phyloP scores from a whole-genome alignment of 306 rosid genomes.

The Vicia faba region DNA sequence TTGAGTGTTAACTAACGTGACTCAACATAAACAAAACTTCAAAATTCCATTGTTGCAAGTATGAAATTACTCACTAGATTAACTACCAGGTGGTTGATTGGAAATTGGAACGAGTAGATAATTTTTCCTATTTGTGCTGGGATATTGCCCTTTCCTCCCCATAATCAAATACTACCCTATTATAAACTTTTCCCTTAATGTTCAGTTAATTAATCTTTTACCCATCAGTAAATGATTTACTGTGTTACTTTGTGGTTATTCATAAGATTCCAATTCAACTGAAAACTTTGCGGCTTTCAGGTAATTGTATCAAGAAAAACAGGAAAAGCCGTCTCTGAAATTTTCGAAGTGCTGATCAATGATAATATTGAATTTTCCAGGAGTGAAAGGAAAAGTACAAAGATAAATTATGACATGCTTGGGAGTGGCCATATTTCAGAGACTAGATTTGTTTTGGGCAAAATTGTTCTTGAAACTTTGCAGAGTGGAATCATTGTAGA shows the following conservation, averaged over 20 bases:
- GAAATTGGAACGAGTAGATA: conserved; percentile 24
- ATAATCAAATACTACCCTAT: conserved; percentile 11
- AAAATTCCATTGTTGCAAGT: not conserved
- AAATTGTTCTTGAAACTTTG: conserved; percentile 76
- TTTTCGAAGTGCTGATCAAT: conserved; percentile 53
- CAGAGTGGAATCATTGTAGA: conserved; percentile 41
- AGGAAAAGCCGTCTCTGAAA: conserved; percentile 47
- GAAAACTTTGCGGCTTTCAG: conserved; percentile 52
- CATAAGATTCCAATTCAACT: conserved; percentile 29
- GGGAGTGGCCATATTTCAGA: conserved; percentile 56
- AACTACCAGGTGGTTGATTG: conserved; percentile 7
- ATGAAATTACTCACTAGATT: not conserved
- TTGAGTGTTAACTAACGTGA: not conserved
- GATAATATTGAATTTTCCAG: conserved; percentile 48
- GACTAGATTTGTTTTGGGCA: conserved; percentile 73
- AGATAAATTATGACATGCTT: conserved; percentile 59
- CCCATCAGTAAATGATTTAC: conserved; percentile 19
- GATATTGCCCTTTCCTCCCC: conserved; percentile 23
- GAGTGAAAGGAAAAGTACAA: conserved; percentile 46
- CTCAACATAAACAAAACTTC: not conserved
- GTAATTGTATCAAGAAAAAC: conserved; percentile 60
- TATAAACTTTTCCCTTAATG: conserved; percentile 14
- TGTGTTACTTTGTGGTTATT: conserved; percentile 36
- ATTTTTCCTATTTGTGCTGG: conserved; percentile 21
- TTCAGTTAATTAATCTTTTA: conserved; percentile 19